phyloP scores from a whole-genome alignment of 345 rosid species.

The Alliaria petiolata region DNA sequence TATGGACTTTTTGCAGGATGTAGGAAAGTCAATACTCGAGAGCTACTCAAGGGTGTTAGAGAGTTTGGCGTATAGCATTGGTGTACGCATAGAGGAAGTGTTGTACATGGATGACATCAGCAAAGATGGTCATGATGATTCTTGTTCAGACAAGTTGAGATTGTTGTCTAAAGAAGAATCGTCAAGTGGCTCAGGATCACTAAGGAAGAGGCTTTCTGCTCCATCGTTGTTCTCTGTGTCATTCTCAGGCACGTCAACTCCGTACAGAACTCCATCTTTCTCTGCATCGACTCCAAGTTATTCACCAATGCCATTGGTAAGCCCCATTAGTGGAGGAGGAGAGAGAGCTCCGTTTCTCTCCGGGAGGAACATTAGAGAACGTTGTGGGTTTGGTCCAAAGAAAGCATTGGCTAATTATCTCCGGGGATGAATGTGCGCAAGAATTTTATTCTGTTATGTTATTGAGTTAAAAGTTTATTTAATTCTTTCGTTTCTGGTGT shows the following conservation, averaged over 20 bases:
- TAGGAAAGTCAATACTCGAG: constrained; percentile 90
- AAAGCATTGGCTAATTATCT: constrained; percentile 78
- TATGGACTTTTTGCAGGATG: constrained; percentile 55
- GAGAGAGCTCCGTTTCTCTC: constrained; percentile 76
- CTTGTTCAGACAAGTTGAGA: constrained; percentile 34
- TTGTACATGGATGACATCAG: constrained; percentile 82
- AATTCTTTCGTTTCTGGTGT: not conserved
- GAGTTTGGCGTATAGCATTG: constrained; percentile 80
- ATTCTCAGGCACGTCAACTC: constrained; percentile 45
- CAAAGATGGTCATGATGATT: constrained; percentile 44
- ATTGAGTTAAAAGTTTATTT: not conserved
- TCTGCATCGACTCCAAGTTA: constrained; percentile 54
- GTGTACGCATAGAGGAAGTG: constrained; percentile 86
- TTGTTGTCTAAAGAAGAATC: constrained; percentile 37
- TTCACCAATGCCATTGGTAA: constrained; percentile 55
- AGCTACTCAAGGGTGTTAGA: constrained; percentile 95
- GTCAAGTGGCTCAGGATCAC: constrained; percentile 45
- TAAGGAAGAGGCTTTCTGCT: constrained; percentile 56
- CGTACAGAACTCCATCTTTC: constrained; percentile 59
- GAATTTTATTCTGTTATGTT: not conserved
- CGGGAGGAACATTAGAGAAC: constrained; percentile 46
- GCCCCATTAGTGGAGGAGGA: constrained; percentile 48
- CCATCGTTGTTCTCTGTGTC: constrained; percentile 57
- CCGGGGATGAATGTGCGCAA: constrained; percentile 35
- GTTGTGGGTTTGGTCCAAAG: constrained; percentile 87